phyloP scores from a whole-genome alignment of 2,329 filamentous ascomycete species.

The Neopestalotiopsis rosae region DNA sequence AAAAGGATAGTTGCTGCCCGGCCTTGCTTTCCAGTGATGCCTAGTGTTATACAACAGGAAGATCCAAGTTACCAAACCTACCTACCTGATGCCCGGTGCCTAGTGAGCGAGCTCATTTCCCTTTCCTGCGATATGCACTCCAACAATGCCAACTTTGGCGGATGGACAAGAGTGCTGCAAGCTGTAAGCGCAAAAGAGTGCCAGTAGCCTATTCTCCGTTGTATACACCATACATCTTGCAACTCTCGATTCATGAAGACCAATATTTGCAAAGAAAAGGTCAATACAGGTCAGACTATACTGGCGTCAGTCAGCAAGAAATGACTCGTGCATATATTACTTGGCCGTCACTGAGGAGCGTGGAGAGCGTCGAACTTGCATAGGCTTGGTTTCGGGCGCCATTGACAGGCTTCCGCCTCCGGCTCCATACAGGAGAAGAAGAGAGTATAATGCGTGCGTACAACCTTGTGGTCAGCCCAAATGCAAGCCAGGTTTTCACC shows the following conservation, averaged over 20 bases:
- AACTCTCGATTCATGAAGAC: too few relatives aligned
- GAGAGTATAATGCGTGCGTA: background rate
- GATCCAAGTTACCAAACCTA: too few relatives aligned
- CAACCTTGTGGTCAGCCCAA: background rate
- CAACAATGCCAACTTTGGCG: too few relatives aligned
- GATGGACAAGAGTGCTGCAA: too few relatives aligned
- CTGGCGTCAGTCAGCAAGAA: background rate
- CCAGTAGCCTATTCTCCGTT: too few relatives aligned
- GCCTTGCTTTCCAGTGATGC: background rate
- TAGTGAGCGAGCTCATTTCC: too few relatives aligned
- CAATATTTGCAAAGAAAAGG: background rate
- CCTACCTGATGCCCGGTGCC: too few relatives aligned
- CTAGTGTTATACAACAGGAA: too few relatives aligned
- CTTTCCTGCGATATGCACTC: too few relatives aligned
- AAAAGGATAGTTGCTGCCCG: background rate
- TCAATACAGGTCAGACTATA: background rate
- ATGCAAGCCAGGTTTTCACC: slow-evolving; percentile 1
- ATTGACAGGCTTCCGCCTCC: background rate
- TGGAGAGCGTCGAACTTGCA: background rate
- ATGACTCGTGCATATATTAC: background rate
- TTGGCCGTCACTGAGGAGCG: background rate
- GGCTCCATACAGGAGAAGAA: background rate
- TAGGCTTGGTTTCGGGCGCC: background rate
- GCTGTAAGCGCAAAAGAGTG: too few relatives aligned
- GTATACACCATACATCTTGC: too few relatives aligned